phyloP scores from a whole-genome alignment of 2,329 filamentous ascomycete genomes.

The Ophiostoma pallidulum region DNA sequence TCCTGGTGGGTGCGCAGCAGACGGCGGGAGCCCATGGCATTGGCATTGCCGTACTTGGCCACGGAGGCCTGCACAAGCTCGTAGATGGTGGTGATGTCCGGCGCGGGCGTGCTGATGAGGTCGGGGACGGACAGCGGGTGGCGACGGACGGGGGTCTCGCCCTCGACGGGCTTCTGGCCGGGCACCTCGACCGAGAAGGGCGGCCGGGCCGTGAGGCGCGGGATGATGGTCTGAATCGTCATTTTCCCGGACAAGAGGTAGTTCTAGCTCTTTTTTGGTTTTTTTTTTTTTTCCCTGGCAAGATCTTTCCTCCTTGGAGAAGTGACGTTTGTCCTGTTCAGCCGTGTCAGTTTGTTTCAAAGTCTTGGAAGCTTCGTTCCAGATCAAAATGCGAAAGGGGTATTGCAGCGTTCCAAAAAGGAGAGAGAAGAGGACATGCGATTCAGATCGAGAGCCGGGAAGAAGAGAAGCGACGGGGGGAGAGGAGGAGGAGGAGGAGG shows the following conservation, averaged over 20 bases:
- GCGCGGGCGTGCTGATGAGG: constrained; percentile 50
- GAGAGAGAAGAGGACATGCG: no score
- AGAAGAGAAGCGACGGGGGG: not conserved
- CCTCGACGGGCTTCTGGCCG: constrained; percentile 51
- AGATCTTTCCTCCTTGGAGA: no score
- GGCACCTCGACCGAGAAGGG: constrained; percentile 62
- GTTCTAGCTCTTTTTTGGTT: not conserved
- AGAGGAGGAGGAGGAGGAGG: not conserved
- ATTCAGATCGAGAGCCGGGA: no score
- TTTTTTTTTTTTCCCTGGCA: no score
- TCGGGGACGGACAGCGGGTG: constrained; percentile 52
- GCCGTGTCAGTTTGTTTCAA: no score
- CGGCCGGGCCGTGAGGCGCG: constrained; percentile 46
- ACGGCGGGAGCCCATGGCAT: constrained; percentile 60
- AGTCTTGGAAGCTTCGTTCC: no score
- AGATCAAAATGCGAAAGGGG: not conserved
- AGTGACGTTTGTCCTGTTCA: no score
- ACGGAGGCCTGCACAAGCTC: constrained; percentile 64
- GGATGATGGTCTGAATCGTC: constrained; percentile 22
- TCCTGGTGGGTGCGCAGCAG: constrained; percentile 70
- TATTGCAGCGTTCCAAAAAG: no score
- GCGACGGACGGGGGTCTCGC: constrained; percentile 67
- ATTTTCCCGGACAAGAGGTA: constrained; percentile 2
- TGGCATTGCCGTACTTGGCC: constrained; percentile 54
- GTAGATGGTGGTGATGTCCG: constrained; percentile 61